A percentile compares a stretch with the other conserved stretches of the same genome.
Evolutionary conservation across 495 filamentous ascomycete species (phyloP).

Genomic region (Hypoxylon trugodes): DNA sequence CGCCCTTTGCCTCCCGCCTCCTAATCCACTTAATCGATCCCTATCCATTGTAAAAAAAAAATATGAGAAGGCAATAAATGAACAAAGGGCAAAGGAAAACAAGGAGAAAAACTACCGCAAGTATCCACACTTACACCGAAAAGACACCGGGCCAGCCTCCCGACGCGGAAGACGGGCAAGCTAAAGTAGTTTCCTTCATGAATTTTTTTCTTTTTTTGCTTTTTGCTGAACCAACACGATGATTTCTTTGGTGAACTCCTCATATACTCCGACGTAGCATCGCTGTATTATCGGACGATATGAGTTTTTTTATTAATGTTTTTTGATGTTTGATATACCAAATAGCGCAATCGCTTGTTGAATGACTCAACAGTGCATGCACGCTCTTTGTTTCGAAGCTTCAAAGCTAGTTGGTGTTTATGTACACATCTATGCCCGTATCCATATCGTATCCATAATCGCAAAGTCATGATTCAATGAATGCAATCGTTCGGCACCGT

Average conservation of each 20-base stretch:
- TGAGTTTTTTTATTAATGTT: slow-evolving; percentile 8
- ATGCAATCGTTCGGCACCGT: slow-evolving; percentile 16
- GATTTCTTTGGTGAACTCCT: slow-evolving; percentile 3
- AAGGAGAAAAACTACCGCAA: slow-evolving; percentile 34
- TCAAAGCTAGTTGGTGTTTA: not conserved
- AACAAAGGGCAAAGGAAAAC: too few relatives aligned
- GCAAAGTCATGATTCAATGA: slow-evolving; percentile 9
- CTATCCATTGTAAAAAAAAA: not conserved
- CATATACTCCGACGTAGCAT: slow-evolving; percentile 16
- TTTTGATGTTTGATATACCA: not conserved
- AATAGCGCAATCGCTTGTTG: slow-evolving; percentile 16
- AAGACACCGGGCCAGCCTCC: slow-evolving; percentile 30
- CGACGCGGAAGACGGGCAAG: slow-evolving; percentile 15
- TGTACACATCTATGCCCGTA: too few relatives aligned
- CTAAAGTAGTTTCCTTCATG: not conserved
- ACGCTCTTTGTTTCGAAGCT: not conserved
- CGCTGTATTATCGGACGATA: not conserved
- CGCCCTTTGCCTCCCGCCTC: not conserved
- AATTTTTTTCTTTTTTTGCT: too few relatives aligned
- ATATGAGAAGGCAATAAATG: too few relatives aligned
- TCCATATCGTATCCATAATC: too few relatives aligned
- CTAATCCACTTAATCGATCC: slow-evolving; percentile 5
- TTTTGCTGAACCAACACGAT: slow-evolving; percentile 3
- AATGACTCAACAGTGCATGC: not conserved
- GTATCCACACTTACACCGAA: slow-evolving; percentile 40